Evolutionary conservation across 106 monocot species (phyloP).

Genomic region (Dioscorea alata): DNA sequence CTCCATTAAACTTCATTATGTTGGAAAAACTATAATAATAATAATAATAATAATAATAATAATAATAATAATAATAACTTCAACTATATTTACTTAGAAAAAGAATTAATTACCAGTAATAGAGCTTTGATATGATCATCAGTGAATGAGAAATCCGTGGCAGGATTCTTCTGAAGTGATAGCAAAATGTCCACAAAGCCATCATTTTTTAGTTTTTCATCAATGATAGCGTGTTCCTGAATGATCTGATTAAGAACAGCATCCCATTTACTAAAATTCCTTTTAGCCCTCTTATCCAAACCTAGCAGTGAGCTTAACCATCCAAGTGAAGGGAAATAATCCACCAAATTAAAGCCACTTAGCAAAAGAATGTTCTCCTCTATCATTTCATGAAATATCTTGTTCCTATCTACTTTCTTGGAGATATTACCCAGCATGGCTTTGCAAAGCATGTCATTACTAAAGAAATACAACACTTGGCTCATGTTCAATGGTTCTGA

Average conservation of each 20-base stretch:
- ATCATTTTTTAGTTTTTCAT: no score
- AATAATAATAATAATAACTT: no score
- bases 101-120: neutral
- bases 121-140: slow-evolving; percentile 2
- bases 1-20: no score
- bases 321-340: slow-evolving; percentile 9
- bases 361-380: neutral
- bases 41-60: no score
- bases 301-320: slow-evolving; percentile 7
- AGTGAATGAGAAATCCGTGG: neutral
- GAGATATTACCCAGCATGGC: neutral
- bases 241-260: slow-evolving; percentile 3
- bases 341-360: neutral
- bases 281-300: neutral
- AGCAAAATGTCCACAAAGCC: slow-evolving; percentile 22
- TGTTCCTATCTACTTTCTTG: neutral
- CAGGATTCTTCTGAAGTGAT: slow-evolving; percentile 8
- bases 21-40: no score
- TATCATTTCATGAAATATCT: neutral
- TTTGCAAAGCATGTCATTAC: slow-evolving; percentile 3
- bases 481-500: neutral
- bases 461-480: no score
- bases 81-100: no score
- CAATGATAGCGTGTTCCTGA: slow-evolving; percentile 1
- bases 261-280: slow-evolving; percentile 4